Evolutionary conservation across 257 asterid species (phyloP), one percentile per base, ranked within the genome.

Genomic region (Plectranthus barbatus): DNA sequence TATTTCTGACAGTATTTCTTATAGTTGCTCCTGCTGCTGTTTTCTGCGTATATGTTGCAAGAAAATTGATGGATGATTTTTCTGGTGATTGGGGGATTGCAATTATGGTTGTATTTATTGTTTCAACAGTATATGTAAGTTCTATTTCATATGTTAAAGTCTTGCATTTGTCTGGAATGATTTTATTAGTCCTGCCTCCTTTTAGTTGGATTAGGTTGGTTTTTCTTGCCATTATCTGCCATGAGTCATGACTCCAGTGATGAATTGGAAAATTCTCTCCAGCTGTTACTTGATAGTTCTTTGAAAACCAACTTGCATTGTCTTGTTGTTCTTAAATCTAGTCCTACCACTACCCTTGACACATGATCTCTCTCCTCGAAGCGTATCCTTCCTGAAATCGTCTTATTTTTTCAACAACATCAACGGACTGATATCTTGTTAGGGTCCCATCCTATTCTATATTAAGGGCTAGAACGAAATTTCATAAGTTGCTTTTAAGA

Each of bases 121-220:
- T 78, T 59, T 80, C 74, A 76, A 84, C 94, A n/a, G 34, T 81
- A 64, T 89, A 72, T 69, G 97, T 89, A 84, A 86, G 95, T 76
- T 19, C 34, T 33, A 14, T 42, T 26, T 60, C 67, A 49, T 60
- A 42, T 49, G 37, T 53, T 33, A 15, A 50, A 58, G 29, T 10
- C 67, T 60, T 33, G 21, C 19, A 10, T 26, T 26, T 26, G 2
- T 26, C 31, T 26, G 31, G 31, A 26, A 26, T 26, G 31, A 5
- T 5, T 26, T 5, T 26, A 26, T 49, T 21, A 13, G 13, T 23
- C 44, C 19, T 17, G 26, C 53, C 52, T 31, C 50, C 24, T 15
- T 6, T 59, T 45, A 29, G 68, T 48, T 42, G 18, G 33, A 49
- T 46, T 68, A 36, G 54, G 66, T 56, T 53, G 40, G 33, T 21